A percentile compares a stretch with the other conserved stretches of the same genome.
Evolutionary conservation across 2,329 filamentous ascomycete species (phyloP).

Genomic region (Chaetomiaceae sp.): DNA sequence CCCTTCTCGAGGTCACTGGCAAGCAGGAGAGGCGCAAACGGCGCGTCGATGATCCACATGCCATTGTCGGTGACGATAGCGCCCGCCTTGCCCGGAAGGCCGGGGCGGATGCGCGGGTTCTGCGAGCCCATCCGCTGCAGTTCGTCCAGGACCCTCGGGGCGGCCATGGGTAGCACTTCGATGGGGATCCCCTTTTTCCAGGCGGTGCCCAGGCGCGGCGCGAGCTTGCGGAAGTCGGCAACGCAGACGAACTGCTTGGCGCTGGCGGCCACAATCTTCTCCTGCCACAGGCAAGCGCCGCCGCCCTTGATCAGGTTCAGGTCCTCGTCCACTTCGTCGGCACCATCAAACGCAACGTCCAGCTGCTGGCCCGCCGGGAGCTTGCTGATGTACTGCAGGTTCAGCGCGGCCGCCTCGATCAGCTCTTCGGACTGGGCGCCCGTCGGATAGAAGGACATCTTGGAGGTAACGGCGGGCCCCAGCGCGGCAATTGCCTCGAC

Average conservation of each 20-base stretch:
- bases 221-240: constrained; percentile 83
- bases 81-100: constrained; percentile 71
- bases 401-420: constrained; percentile 73
- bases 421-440: constrained; percentile 87
- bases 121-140: constrained; percentile 69
- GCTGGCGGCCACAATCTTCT: constrained; percentile 86
- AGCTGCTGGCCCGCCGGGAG: constrained; percentile 56
- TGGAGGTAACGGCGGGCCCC: constrained; percentile 46
- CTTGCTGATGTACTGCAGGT: constrained; percentile 71
- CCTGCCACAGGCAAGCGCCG: constrained; percentile 94
- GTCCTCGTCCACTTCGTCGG: constrained; percentile 92
- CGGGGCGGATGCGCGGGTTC: constrained; percentile 66
- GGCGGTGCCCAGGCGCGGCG: constrained; percentile 63
- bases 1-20: constrained; percentile 37
- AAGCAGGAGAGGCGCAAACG: constrained; percentile 72
- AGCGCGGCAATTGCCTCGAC: constrained; percentile 72
- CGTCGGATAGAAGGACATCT: constrained; percentile 85
- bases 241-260: constrained; percentile 77
- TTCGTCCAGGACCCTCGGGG: constrained; percentile 68
- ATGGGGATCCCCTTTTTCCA: constrained; percentile 87
- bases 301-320: constrained; percentile 98
- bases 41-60: constrained; percentile 88
- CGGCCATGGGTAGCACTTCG: constrained; percentile 83
- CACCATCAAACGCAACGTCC: constrained; percentile 92
- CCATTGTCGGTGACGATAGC: constrained; percentile 77